Base-by-base conservation (phyloP, 495 filamentous ascomycete genomes). In the Lindgomyces ingoldianus region DNA sequence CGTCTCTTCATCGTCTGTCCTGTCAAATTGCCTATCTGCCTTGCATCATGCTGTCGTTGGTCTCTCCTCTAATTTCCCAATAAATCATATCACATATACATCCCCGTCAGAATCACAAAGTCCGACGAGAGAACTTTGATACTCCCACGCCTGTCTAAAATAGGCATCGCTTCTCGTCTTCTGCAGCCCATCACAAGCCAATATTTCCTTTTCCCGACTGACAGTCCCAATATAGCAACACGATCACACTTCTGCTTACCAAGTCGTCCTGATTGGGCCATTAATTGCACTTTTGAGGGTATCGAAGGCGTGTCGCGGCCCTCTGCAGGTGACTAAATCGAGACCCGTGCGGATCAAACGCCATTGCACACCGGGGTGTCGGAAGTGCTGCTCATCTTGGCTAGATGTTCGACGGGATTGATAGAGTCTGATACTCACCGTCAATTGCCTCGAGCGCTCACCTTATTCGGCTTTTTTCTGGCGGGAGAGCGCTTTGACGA, bases 181-280 rank as follows among this genome's bases (percentile, higher is more conserved):
- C 10, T 64, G 62, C 62, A 59, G 29, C 29, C 50, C 56, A 46
- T 66, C 64, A 62, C 64, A 57, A 48, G 46, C 63, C 64, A 59
- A 67, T 67, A 57, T 67, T 67, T 50, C 57, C 64, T 65, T 59
- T 21, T 27, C 29, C 44, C 24, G 16, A 52, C 19, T 18, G 16
- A 26, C 41, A 1, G 2, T 10, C 55, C 58, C 39, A 45, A 61
- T 57, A 1, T 16, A 57, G 57, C 39, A 11, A 45, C 26, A 41
- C 55, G 44, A 61, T 45, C 21, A 30, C 36, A 26, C 29, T 29
- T 44, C 57, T 61, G 51, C 55, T 24, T 12, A 45, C 30, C 41
- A 52, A 52, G 45, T 29, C 10, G 48, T 19, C 55, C 44, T 67
- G 57, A 67, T 67, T 67, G 57, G 64, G 49, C 56, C 22, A 36